These are phyloP conservation scores for Neolentinus lepideus DNA, from an alignment of 1,284 basidiomycete species.

Conservation along the genomic window DNA sequence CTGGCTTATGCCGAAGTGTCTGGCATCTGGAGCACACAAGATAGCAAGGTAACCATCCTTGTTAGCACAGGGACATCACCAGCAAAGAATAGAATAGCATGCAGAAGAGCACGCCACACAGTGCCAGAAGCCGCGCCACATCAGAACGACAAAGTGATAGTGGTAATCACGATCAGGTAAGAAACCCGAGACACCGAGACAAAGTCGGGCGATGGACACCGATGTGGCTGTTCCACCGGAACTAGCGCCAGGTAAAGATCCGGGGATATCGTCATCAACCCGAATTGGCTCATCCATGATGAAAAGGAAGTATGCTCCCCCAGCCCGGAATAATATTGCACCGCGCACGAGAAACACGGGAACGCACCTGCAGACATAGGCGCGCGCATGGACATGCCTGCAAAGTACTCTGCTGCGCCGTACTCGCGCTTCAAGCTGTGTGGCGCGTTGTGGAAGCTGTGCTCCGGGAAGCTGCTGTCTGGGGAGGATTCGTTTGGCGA, in stretches of 20 bases:
- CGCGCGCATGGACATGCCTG: background rate
- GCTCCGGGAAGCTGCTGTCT: background rate
- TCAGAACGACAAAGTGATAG: too few species aligned
- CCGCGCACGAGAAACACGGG: too few species aligned
- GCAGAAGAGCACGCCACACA: too few species aligned
- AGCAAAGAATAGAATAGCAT: background rate
- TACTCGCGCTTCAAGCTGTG: background rate
- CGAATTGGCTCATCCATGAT: too few species aligned
- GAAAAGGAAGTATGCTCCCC: too few species aligned
- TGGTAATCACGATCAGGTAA: background rate
- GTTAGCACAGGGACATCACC: background rate
- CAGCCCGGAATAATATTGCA: background rate
- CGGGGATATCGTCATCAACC: too few species aligned
- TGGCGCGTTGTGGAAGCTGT: background rate
- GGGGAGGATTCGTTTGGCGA: background rate
- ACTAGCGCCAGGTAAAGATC: too few species aligned
- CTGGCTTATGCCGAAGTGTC: slow-evolving; percentile 11
- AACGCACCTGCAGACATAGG: background rate
- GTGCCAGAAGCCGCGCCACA: too few species aligned
- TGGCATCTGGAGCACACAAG: background rate
- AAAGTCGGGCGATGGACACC: too few species aligned
- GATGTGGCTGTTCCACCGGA: too few species aligned
- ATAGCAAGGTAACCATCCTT: background rate
- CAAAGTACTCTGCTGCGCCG: background rate
- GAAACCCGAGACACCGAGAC: too few species aligned